Evolutionary conservation across 345 rosid genomes (phyloP).

Genomic region (Mercurialis annua): DNA sequence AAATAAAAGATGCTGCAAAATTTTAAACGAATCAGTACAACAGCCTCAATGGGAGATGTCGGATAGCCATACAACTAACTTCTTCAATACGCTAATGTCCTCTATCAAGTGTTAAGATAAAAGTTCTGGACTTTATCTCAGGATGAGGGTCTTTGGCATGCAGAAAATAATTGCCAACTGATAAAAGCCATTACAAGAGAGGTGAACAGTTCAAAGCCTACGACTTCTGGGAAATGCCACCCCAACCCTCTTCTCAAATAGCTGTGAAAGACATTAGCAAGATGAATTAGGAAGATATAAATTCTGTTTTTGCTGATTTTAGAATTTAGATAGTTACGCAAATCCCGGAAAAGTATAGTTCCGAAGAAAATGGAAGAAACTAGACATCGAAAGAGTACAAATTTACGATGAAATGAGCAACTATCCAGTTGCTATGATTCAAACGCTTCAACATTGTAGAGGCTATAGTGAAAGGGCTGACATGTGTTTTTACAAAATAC

Average conservation of each 20-base stretch:
- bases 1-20: neutral
- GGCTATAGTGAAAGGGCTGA: neutral
- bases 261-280: constrained; percentile 41
- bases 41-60: neutral
- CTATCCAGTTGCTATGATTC: neutral
- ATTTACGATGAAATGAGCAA: neutral
- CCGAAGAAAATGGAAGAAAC: neutral
- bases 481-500: neutral
- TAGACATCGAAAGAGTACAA: neutral
- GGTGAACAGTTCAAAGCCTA: constrained; percentile 80
- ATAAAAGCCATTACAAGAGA: constrained; percentile 80
- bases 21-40: neutral
- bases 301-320: neutral
- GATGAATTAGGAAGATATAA: neutral
- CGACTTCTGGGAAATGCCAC: constrained; percentile 89
- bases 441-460: neutral
- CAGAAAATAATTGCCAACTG: constrained; percentile 86
- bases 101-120: neutral
- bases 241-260: constrained; percentile 80
- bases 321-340: neutral
- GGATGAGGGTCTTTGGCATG: constrained; percentile 78
- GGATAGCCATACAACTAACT: neutral
- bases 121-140: constrained; percentile 30
- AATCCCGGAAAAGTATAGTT: neutral
- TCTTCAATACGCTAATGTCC: constrained; percentile 1